phyloP scores from a whole-genome alignment of 2,329 filamentous ascomycete genomes.

The Talaromyces sp. region DNA sequence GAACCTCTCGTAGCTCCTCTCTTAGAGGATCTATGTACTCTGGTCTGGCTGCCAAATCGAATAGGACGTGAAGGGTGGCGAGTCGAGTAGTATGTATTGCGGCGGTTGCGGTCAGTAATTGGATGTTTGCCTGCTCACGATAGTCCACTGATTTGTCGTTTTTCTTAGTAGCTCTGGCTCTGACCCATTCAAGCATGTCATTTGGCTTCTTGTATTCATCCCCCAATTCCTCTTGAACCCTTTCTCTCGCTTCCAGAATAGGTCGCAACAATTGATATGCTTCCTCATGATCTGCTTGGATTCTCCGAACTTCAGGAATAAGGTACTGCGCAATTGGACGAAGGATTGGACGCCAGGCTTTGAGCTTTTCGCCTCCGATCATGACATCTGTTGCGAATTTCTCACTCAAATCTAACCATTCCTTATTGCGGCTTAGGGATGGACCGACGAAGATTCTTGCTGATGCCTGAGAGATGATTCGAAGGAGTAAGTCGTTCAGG shows the following conservation, averaged over 20 bases:
- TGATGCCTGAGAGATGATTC: slow-evolving; percentile 9
- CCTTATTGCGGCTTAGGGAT: slow-evolving; percentile 6
- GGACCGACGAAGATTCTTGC: slow-evolving; percentile 10
- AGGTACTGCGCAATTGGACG: slow-evolving; percentile 4
- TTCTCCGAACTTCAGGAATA: slow-evolving; percentile 6
- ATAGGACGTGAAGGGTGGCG: slow-evolving; percentile 2
- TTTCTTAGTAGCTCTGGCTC: background rate
- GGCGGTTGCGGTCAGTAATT: slow-evolving; percentile 1
- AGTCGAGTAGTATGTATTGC: slow-evolving; percentile 3
- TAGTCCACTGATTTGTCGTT: slow-evolving; percentile 7
- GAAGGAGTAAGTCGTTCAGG: slow-evolving; percentile 10
- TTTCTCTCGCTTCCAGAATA: background rate
- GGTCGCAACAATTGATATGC: slow-evolving; percentile 6
- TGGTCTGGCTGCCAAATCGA: slow-evolving; percentile 8
- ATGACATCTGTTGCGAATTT: slow-evolving; percentile 7
- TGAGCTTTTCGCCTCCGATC: slow-evolving; percentile 5
- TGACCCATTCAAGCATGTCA: slow-evolving; percentile 6
- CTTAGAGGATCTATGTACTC: slow-evolving; percentile 12
- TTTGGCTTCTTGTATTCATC: background rate
- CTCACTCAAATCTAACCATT: slow-evolving; percentile 7
- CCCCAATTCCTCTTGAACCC: background rate
- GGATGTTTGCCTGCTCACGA: slow-evolving; percentile 4
- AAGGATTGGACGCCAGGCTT: background rate
- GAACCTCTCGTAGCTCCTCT: slow-evolving; percentile 5
- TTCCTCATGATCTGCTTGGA: slow-evolving; percentile 5